phyloP scores from a whole-genome alignment of 352 stramenopile genomes.

The Elongisporangium prolatum region DNA sequence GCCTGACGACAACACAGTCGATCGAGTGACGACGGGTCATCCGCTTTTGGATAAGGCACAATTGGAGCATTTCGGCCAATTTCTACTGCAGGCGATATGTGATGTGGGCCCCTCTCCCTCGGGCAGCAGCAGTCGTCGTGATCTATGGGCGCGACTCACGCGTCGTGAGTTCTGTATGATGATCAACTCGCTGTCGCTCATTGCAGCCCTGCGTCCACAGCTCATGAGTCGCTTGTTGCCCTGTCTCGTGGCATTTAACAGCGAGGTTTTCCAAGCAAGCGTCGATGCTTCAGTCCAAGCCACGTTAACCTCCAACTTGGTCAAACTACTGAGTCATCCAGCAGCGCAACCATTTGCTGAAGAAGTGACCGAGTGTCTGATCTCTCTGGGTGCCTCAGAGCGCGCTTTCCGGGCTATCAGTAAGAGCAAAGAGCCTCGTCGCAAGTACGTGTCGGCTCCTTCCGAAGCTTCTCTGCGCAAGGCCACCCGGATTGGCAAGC shows the following conservation, averaged over 20 bases:
- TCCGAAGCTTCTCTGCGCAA: conserved; percentile 61
- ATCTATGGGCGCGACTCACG: conserved; percentile 8
- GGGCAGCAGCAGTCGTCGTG: neutral
- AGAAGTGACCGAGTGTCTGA: conserved; percentile 71
- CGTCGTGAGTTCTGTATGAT: conserved; percentile 54
- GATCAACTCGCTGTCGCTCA: conserved; percentile 64
- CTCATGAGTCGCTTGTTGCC: conserved; percentile 52
- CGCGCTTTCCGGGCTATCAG: conserved; percentile 73
- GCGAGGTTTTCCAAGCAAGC: conserved; percentile 13
- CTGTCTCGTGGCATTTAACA: conserved; percentile 30
- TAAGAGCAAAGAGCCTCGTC: conserved; percentile 73
- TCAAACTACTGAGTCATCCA: conserved; percentile 68
- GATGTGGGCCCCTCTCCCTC: conserved; percentile 14
- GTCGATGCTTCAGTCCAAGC: conserved; percentile 44
- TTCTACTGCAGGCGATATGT: conserved; percentile 36
- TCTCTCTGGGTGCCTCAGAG: conserved; percentile 61
- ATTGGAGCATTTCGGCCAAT: conserved; percentile 36
- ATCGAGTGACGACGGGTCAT: conserved; percentile 26
- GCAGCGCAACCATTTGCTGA: conserved; percentile 50
- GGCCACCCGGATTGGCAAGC: conserved; percentile 56
- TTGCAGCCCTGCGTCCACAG: conserved; percentile 57
- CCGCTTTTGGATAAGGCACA: conserved; percentile 25
- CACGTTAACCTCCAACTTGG: conserved; percentile 60
- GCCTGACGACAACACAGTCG: conserved; percentile 59
- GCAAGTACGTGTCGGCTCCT: conserved; percentile 68